Evolutionary conservation across 2,329 filamentous ascomycete genomes (phyloP), one percentile per base, ranked within the genome.

Genomic region (Apiospora malaysiana): DNA sequence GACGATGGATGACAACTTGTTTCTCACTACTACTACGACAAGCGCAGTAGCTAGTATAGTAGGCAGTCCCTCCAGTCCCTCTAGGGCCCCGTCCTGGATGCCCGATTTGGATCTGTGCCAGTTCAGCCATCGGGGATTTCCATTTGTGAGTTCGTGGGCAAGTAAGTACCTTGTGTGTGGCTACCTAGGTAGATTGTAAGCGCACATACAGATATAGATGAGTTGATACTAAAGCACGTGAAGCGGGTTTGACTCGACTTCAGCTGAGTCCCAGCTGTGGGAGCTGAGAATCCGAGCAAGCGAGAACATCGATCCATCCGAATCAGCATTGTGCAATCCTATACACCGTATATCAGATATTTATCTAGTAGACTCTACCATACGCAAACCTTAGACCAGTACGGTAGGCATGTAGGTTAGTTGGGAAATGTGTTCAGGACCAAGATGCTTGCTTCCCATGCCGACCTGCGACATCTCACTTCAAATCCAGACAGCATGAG

Each of bases 1-100:
- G 73, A 75, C 73, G 68, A 63, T 63, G 32, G 56, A 40, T 40
- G 56, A n/a, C 56, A 72, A 21, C 37, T 70, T 72, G 68, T 68
- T 43, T 63, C 56, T 45, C 42, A 16, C 47, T 69, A 37, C 47
- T 42, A 51, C 51, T 9, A 59, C 27, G 25, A 37, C 25, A 21
- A 42, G 68, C 16, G n/a, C 68, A 21, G 16, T 42, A 40, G 68
- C 56, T 63, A 63, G 56, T 40, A 63, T 63, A 40, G 56, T 37
- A 40, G 56, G 32, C 32, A 21, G 45, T 32, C 32, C n/a, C n/a
- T n/a, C n/a, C 32, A 32, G 32, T 32, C 27, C 27, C 43, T 37
- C 67, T 25, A 49, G 37, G 51, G 27, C 32, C 18, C 56, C 56
- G 56, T 40, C 56, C 56, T 63, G 56, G 32, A 40, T 63, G 56